Conservation (phyloP, 441 rosid species). For the Erysimum pusillum region DNA sequence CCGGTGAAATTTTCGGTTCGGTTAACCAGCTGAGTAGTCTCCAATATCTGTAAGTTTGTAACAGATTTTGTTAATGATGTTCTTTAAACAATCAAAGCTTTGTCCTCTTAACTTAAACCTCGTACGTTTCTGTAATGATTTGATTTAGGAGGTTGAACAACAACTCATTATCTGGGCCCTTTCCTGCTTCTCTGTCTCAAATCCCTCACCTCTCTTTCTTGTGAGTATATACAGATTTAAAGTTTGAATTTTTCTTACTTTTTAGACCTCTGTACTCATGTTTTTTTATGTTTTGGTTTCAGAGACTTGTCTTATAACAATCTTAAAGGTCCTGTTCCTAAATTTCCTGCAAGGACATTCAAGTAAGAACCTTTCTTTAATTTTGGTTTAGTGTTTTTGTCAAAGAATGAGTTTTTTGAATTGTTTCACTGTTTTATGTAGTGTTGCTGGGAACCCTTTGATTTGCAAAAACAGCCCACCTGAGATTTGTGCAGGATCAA, state of each 20-base stretch:
- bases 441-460: constrained; percentile 80
- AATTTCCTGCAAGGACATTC: constrained; percentile 76
- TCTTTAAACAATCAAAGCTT: constrained; percentile 12
- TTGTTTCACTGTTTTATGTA: constrained; percentile 44
- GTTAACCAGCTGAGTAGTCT: constrained; percentile 67
- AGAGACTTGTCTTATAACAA: constrained; percentile 95
- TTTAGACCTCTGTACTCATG: constrained; percentile 1
- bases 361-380: constrained; percentile 56
- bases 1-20: constrained; percentile 65
- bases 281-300: constrained; percentile 43
- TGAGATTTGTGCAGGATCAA: constrained; percentile 70
- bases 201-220: constrained; percentile 77
- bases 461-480: constrained; percentile 63
- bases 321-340: constrained; percentile 82
- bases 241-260: constrained; percentile 20
- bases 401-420: constrained; percentile 17
- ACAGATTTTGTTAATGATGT: neutral
- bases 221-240: constrained; percentile 61
- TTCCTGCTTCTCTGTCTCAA: constrained; percentile 75
- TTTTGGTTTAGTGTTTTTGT: constrained; percentile 12
- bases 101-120: constrained; percentile 16
- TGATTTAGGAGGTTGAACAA: constrained; percentile 83
- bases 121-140: constrained; percentile 53
- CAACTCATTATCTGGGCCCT: constrained; percentile 83
- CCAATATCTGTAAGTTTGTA: constrained; percentile 72